Evolutionary conservation across 768 basidiomycete genomes (phyloP).

Genomic region (Lactifluus rugatus): DNA sequence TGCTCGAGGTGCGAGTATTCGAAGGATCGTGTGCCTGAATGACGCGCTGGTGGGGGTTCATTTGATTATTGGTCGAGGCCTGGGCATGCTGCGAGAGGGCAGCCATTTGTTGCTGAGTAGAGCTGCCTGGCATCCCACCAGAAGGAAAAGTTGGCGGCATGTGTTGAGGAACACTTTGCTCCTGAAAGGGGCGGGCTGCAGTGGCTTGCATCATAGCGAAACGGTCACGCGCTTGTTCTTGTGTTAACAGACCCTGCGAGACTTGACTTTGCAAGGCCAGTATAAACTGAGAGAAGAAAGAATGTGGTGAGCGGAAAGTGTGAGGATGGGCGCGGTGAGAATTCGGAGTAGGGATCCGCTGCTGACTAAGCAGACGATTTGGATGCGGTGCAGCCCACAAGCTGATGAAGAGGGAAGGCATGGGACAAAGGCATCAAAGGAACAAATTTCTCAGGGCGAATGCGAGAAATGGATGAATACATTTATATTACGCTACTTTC

Average conservation of each 20-base stretch:
- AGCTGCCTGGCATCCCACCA: neutral
- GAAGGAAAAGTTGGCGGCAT: neutral
- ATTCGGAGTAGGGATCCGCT: neutral
- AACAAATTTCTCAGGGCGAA: neutral
- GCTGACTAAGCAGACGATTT: slow-evolving; percentile 17
- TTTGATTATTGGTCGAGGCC: neutral
- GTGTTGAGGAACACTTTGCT: slow-evolving; percentile 5
- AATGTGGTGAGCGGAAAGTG: neutral
- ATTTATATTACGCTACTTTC: neutral
- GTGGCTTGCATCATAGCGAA: neutral
- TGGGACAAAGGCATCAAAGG: neutral
- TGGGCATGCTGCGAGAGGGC: slow-evolving; percentile 2
- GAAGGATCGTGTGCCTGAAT: slow-evolving; percentile 5
- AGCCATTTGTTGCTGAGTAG: slow-evolving; percentile 6
- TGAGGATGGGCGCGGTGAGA: neutral
- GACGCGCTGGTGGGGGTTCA: slow-evolving; percentile 1
- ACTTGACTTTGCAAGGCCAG: neutral
- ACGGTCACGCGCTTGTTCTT: slow-evolving; percentile 6
- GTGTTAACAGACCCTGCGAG: slow-evolving; percentile 1
- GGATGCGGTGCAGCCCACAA: slow-evolving; percentile 8
- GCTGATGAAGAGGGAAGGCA: slow-evolving; percentile 8
- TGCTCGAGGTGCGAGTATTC: neutral
- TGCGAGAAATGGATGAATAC: neutral
- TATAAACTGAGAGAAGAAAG: neutral
- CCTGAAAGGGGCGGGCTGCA: neutral